Conservation (phyloP, 345 rosid genomes). For the Heritiera littoralis region DNA sequence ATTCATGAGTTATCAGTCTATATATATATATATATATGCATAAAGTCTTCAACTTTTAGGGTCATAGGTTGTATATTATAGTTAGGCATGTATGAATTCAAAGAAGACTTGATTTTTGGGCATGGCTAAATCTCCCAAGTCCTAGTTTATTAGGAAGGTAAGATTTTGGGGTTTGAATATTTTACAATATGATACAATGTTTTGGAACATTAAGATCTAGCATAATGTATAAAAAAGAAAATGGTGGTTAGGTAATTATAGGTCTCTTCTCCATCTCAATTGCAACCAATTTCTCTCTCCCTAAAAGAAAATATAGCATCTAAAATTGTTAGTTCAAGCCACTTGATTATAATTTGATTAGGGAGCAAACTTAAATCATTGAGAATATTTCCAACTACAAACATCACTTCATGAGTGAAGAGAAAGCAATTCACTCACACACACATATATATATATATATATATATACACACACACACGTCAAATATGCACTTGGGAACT, state of each 20-base stretch:
- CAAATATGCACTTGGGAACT: not conserved
- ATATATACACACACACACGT: too few species aligned
- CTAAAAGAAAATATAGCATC: not conserved
- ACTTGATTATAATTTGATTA: not conserved
- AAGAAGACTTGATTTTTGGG: not conserved
- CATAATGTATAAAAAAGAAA: not conserved
- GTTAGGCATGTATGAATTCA: not conserved
- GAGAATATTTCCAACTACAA: not conserved
- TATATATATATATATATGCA: too few species aligned
- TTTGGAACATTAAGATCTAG: not conserved
- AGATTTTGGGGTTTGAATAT: not conserved
- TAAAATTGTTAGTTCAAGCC: not conserved
- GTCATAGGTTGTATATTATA: not conserved
- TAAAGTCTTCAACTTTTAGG: too few species aligned
- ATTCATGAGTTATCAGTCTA: too few species aligned
- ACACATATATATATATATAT: too few species aligned
- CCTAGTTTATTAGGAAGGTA: not conserved
- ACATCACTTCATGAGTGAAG: conserved; percentile 1
- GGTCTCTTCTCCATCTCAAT: not conserved
- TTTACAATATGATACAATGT: not conserved
- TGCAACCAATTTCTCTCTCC: not conserved
- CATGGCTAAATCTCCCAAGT: not conserved
- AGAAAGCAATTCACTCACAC: too few species aligned
- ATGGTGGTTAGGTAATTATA: not conserved
- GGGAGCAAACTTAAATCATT: not conserved